Conservation (phyloP, 805 yeast species). For the Pichia kluyveri region DNA sequence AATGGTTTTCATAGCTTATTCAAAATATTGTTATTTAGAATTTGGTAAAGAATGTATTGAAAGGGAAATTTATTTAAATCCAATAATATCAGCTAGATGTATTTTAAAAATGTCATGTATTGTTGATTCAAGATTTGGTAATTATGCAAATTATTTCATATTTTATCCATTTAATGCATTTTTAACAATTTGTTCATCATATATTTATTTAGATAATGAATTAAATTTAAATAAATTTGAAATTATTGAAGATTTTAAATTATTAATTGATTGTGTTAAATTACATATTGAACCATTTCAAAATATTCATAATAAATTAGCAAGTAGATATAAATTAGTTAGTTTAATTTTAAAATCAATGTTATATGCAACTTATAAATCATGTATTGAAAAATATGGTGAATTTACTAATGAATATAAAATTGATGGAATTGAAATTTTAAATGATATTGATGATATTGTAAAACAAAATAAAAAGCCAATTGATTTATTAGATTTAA, state of each 20-base stretch:
- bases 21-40: conserved; percentile 1
- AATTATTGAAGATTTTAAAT: conserved; percentile 15
- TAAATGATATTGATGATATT: conserved; percentile 1
- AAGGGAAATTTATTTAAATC: conserved; percentile 10
- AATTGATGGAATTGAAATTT: neutral
- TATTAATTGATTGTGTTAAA: conserved; percentile 14
- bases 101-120: conserved; percentile 15
- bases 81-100: conserved; percentile 19
- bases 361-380: conserved; percentile 15
- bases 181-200: conserved; percentile 21
- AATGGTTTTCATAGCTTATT: conserved; percentile 18
- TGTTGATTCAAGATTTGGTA: conserved; percentile 9
- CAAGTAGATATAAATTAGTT: conserved; percentile 14
- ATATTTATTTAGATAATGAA: conserved; percentile 15
- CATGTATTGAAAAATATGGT: conserved; percentile 5
- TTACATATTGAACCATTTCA: conserved; percentile 12
- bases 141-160: conserved; percentile 15
- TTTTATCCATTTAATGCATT: conserved; percentile 27
- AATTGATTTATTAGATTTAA: neutral
- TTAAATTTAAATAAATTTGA: conserved; percentile 1
- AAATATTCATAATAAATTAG: conserved; percentile 1
- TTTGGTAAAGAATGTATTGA: neutral
- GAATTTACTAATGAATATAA: neutral
- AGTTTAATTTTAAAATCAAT: conserved; percentile 14
- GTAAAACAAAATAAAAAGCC: neutral